phyloP scores from a whole-genome alignment of 208 protist species.

The Strigomonas galati region DNA sequence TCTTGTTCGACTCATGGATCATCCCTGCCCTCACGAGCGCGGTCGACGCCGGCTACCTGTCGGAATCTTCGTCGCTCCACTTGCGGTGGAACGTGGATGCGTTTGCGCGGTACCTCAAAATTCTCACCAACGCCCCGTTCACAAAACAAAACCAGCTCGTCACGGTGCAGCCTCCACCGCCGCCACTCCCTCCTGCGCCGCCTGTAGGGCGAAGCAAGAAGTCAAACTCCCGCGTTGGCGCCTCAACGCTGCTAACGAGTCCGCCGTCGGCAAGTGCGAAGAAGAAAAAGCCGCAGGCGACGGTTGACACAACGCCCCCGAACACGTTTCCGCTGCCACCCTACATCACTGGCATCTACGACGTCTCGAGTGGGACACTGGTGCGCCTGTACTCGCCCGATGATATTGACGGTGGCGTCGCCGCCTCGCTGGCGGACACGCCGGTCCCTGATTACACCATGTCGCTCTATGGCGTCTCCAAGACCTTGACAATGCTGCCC shows the following conservation, averaged over 20 bases:
- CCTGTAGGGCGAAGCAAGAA: not conserved
- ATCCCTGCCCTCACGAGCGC: constrained; percentile 79
- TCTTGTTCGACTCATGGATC: constrained; percentile 90
- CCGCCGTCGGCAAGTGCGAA: not conserved
- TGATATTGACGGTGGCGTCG: not conserved
- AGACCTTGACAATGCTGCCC: constrained; percentile 1
- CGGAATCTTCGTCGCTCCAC: constrained; percentile 61
- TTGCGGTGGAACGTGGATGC: constrained; percentile 87
- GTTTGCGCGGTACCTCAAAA: constrained; percentile 86
- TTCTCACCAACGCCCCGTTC: constrained; percentile 78
- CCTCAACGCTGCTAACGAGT: not conserved
- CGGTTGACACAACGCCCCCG: constrained; percentile 14
- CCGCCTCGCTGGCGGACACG: not conserved
- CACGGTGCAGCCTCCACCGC: constrained; percentile 9
- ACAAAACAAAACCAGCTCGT: constrained; percentile 7
- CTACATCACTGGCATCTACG: constrained; percentile 84
- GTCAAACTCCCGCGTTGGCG: not conserved
- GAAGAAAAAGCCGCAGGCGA: constrained; percentile 12
- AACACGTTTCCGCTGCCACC: constrained; percentile 51
- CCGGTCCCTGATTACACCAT: not conserved
- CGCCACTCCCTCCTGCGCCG: not conserved
- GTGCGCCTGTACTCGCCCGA: constrained; percentile 30
- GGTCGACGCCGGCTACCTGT: constrained; percentile 56
- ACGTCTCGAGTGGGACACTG: constrained; percentile 67
- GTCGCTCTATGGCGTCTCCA: constrained; percentile 1